Conservation (phyloP, 2,329 filamentous ascomycete genomes). For the Fusarium sp. region DNA sequence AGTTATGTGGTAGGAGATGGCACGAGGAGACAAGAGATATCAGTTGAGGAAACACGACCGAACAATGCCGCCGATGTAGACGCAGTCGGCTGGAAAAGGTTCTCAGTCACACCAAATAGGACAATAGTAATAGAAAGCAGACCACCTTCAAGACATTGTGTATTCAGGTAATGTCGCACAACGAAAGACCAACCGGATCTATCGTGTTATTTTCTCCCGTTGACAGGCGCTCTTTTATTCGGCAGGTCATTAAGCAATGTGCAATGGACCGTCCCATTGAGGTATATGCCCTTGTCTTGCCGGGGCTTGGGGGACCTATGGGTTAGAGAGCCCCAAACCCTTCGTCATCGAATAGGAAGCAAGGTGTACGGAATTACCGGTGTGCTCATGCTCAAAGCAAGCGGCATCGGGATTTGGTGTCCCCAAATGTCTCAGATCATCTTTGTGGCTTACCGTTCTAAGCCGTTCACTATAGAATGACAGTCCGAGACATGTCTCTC, state of each 20-base stretch:
- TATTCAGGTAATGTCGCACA: conserved; percentile 1
- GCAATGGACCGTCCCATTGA: conserved; percentile 12
- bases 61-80: conserved; percentile 2
- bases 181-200: conserved; percentile 4
- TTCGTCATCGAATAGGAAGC: conserved; percentile 29
- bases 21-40: conserved; percentile 22
- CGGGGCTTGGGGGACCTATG: conserved; percentile 16
- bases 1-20: not conserved
- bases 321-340: conserved; percentile 14
- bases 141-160: not conserved
- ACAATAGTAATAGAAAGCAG: not conserved
- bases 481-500: not conserved
- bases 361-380: conserved; percentile 29
- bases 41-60: conserved; percentile 13
- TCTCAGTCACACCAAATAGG: conserved; percentile 8
- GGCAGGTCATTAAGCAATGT: not conserved
- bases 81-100: not conserved
- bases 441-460: conserved; percentile 2
- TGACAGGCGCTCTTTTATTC: not conserved
- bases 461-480: not conserved
- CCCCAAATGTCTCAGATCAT: conserved; percentile 25
- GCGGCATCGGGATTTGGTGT: not conserved
- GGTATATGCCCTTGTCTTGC: conserved; percentile 27
- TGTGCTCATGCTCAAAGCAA: conserved; percentile 18
- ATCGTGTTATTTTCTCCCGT: conserved; percentile 12